These are phyloP conservation scores for Auricularia auricula-judae DNA, from an alignment of 768 basidiomycete species.

Conservation along the genomic window DNA sequence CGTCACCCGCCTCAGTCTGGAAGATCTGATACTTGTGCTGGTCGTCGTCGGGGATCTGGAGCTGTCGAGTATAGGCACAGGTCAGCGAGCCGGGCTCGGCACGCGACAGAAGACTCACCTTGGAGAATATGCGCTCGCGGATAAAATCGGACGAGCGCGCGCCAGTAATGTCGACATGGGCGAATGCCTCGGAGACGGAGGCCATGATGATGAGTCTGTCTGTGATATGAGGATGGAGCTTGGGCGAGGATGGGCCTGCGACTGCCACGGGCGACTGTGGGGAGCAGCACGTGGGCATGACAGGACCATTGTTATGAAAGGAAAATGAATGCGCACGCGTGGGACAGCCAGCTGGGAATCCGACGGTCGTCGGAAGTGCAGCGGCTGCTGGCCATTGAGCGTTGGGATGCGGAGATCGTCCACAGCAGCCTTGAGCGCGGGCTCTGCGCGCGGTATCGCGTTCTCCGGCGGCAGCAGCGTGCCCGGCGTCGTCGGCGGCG, in stretches of 20 bases:
- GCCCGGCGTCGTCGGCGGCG: conserved; percentile 58
- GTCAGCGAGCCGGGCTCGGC: conserved; percentile 1
- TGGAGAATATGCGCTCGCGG: conserved; percentile 69
- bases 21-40: conserved; percentile 68
- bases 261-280: background rate
- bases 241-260: background rate
- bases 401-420: background rate
- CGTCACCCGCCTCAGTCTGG: conserved; percentile 77
- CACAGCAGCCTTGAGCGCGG: background rate
- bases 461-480: conserved; percentile 28
- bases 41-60: conserved; percentile 78
- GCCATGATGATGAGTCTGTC: conserved; percentile 8
- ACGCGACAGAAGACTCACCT: conserved; percentile 34
- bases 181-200: conserved; percentile 5
- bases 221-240: background rate
- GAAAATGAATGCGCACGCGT: background rate
- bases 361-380: background rate
- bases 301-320: background rate
- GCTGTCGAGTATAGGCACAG: conserved; percentile 26
- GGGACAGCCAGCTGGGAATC: background rate
- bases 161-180: conserved; percentile 51
- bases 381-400: background rate
- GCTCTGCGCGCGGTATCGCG: background rate
- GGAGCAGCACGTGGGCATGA: background rate
- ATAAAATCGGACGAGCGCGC: conserved; percentile 57